A percentile compares a stretch with the other conserved stretches of the same genome.
Conservation (phyloP, 805 yeast species). For the Sungouiozyma intestinalis region DNA sequence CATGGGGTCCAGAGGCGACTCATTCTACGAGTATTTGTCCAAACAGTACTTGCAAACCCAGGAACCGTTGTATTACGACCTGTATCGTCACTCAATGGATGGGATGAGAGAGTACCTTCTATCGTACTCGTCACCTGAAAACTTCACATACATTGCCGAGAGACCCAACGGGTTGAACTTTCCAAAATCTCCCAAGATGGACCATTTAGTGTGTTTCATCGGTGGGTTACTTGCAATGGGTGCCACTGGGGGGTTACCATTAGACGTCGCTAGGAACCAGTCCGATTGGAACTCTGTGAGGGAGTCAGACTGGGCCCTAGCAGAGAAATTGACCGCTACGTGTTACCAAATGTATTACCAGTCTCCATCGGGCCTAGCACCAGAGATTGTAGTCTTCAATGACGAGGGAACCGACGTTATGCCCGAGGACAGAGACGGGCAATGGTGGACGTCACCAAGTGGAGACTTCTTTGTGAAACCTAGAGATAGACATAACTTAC, state of each 20-base stretch:
- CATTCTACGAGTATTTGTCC: constrained; percentile 80
- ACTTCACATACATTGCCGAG: constrained; percentile 67
- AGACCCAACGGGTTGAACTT: constrained; percentile 57
- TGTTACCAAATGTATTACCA: constrained; percentile 80
- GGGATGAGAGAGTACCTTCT: constrained; percentile 68
- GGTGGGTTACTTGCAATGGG: constrained; percentile 86
- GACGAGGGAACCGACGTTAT: constrained; percentile 28
- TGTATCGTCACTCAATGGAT: constrained; percentile 67
- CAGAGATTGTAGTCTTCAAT: constrained; percentile 84
- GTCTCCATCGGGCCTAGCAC: constrained; percentile 68
- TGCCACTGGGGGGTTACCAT: constrained; percentile 61
- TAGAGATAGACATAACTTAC: constrained; percentile 71
- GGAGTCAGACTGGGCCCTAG: constrained; percentile 58
- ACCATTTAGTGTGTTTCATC: constrained; percentile 83
- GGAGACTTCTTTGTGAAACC: constrained; percentile 62
- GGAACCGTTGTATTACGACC: constrained; percentile 49
- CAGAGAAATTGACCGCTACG: constrained; percentile 63
- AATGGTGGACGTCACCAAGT: constrained; percentile 27
- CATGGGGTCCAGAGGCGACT: constrained; percentile 86
- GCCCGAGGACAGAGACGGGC: constrained; percentile 9
- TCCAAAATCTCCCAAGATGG: constrained; percentile 60
- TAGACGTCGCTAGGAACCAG: constrained; percentile 45
- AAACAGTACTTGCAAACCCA: constrained; percentile 78
- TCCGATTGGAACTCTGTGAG: constrained; percentile 47
- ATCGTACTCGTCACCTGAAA: constrained; percentile 48